Percentiles rank a stretch among this genome's conserved stretches.
phyloP scores from a whole-genome alignment of 139 green algal species.

The Gonium pectorale region DNA sequence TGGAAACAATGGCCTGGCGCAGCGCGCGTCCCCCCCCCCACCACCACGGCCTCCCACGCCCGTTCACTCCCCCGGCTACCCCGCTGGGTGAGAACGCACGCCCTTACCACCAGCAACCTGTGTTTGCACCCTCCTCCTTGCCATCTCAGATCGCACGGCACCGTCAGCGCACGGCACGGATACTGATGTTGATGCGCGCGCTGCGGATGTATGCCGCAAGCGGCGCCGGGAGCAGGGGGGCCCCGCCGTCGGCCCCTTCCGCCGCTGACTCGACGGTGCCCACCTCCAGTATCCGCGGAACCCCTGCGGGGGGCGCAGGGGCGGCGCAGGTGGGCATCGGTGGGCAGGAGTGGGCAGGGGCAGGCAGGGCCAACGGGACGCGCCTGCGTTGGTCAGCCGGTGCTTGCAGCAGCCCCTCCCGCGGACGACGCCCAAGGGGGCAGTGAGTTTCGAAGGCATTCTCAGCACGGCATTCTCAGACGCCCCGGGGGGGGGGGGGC shows the following conservation, averaged over 20 bases:
- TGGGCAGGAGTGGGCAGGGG: not conserved
- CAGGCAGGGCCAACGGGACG: not conserved
- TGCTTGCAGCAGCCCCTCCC: not conserved
- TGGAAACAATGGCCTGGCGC: not conserved
- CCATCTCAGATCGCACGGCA: not conserved
- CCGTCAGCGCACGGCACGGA: slow-evolving; percentile 43
- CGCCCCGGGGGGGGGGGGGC: too few species aligned
- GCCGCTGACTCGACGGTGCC: not conserved
- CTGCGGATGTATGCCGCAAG: slow-evolving; percentile 40
- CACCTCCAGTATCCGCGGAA: slow-evolving; percentile 62
- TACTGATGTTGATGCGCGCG: slow-evolving; percentile 71
- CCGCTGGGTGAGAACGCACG: too few species aligned
- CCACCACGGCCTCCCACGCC: too few species aligned
- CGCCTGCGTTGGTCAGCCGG: not conserved
- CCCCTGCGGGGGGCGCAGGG: slow-evolving; percentile 26
- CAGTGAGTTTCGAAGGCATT: too few species aligned
- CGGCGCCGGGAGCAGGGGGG: not conserved
- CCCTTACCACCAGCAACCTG: not conserved
- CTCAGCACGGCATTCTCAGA: too few species aligned
- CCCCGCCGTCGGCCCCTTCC: not conserved
- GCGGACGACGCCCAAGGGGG: not conserved
- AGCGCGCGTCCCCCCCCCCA: too few species aligned
- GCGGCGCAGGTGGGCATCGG: not conserved
- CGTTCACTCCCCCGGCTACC: too few species aligned
- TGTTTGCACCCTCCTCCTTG: not conserved